Evolutionary conservation across 2,329 filamentous ascomycete genomes (phyloP), one percentile per base, ranked within the genome.

Genomic region (Penicillium sp.): DNA sequence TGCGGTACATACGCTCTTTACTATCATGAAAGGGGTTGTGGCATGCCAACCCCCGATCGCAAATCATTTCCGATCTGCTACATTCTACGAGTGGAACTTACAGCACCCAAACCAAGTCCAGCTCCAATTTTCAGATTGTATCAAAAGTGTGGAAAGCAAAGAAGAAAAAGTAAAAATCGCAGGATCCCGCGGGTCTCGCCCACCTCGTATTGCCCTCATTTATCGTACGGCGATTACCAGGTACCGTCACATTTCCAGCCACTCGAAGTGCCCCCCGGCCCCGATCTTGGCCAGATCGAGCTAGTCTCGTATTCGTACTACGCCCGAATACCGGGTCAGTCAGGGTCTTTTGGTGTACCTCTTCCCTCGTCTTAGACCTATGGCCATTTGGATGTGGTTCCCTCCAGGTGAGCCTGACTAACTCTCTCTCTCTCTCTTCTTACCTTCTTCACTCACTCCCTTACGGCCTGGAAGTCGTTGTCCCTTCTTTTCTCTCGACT

Each of bases 381-480:
- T 44, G 27, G 41, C 15, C 23, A 17, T 44, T n/a, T 24, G 43
- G 34, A 36, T 29, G n/a, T n/a, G n/a, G n/a, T n/a, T 39, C 10
- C 18, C 4, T 20, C 24, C 5, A 10, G 24, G 39, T 17, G 12
- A 18, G 26, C 29, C 36, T 21, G 44, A 18, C 43, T 41, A 34
- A 10, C 21, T 24, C 23, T 49, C 18, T 37, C 29, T 24, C 30
- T 36, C 29, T 30, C 26, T 24, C 27, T 40, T 26, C 23, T 26
- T 3, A 12, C 23, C 12, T 24, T 15, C 36, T 27, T 42, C 49
- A 36, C 39, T 52, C 47, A n/a, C 43, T 49, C 30, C 39, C 24
- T 47, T 50, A 54, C 58, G 60, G 36, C 60, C 61, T 63, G 61
- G 61, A 49, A 56, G 61, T 62, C 61, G 61, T 56, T 55, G 56